Evolutionary conservation across 495 filamentous ascomycete genomes (phyloP), one percentile per base, ranked within the genome.

Genomic region (Emericellopsis terricola): DNA sequence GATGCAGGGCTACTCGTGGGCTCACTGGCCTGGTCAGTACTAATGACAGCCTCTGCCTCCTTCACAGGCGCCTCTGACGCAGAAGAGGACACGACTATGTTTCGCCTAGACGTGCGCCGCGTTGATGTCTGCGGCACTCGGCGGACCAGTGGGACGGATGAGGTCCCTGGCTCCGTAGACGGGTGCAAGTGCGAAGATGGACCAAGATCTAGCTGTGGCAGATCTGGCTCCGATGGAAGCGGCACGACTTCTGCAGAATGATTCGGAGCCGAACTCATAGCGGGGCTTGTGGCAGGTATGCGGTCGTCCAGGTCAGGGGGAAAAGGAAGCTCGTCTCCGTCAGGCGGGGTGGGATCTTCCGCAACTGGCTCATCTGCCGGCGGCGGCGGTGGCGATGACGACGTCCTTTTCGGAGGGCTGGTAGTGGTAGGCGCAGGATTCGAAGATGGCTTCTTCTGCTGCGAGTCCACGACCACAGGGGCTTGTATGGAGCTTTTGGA

Each of bases 271-370:
- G 33, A 35, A 26, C 19, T 23, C 20, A 26, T n/a, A n/a, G n/a
- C 33, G 17, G 33, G 33, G 16, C 33, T 35, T 11, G 33, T 35
- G 16, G 33, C 33, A 10, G 33, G 33, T 1, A 35, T 35, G 15
- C 21, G 15, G 3, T 35, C 33, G 13, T 35, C 33, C 14, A n/a
- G n/a, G n/a, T n/a, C n/a, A n/a, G n/a, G n/a, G n/a, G n/a, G n/a
- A n/a, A n/a, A n/a, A n/a, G n/a, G n/a, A n/a, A n/a, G n/a, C n/a
- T n/a, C n/a, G n/a, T n/a, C n/a, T n/a, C n/a, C n/a, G n/a, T n/a
- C n/a, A n/a, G n/a, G n/a, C n/a, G n/a, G n/a, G n/a, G n/a, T n/a
- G n/a, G n/a, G n/a, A n/a, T n/a, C n/a, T n/a, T n/a, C n/a, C n/a
- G n/a, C n/a, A n/a, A n/a, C n/a, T n/a, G n/a, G n/a, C n/a, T n/a